phyloP scores from a whole-genome alignment of 768 basidiomycete species.

The Strobilomyces echinocephalus region DNA sequence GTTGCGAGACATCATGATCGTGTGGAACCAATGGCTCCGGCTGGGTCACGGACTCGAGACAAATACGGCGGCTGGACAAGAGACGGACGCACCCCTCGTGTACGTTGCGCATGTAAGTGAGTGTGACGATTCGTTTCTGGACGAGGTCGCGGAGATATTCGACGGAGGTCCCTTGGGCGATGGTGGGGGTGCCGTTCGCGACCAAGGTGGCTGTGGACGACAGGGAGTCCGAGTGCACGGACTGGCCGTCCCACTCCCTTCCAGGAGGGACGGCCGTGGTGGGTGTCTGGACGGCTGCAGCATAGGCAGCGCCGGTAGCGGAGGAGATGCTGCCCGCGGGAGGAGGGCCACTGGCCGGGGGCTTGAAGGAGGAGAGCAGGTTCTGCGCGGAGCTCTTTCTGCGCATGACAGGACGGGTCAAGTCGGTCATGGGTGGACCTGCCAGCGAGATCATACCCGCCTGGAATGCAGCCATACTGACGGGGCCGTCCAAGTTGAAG shows the following conservation, averaged over 20 bases:
- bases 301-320: slow-evolving; percentile 37
- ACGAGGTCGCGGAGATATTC: slow-evolving; percentile 77
- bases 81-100: slow-evolving; percentile 69
- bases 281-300: slow-evolving; percentile 32
- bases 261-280: slow-evolving; percentile 36
- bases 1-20: slow-evolving; percentile 67
- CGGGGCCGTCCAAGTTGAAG: too few relatives aligned
- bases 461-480: slow-evolving; percentile 18
- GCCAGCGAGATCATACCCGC: slow-evolving; percentile 14
- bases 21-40: slow-evolving; percentile 84
- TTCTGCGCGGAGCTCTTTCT: slow-evolving; percentile 86
- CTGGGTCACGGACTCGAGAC: slow-evolving; percentile 34
- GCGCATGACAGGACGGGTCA: slow-evolving; percentile 59
- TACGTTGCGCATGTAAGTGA: slow-evolving; percentile 80
- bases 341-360: slow-evolving; percentile 19
- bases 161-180: slow-evolving; percentile 61
- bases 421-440: slow-evolving; percentile 28
- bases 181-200: slow-evolving; percentile 27
- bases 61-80: not conserved
- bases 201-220: slow-evolving; percentile 39
- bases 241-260: slow-evolving; percentile 73
- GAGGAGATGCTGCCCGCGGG: slow-evolving; percentile 34
- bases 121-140: slow-evolving; percentile 78
- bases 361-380: slow-evolving; percentile 69
- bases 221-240: slow-evolving; percentile 47